These are phyloP conservation scores for Chytriomyces sp. DNA, from an alignment of 192 early-diverging fungal species.

Conservation along the genomic window DNA sequence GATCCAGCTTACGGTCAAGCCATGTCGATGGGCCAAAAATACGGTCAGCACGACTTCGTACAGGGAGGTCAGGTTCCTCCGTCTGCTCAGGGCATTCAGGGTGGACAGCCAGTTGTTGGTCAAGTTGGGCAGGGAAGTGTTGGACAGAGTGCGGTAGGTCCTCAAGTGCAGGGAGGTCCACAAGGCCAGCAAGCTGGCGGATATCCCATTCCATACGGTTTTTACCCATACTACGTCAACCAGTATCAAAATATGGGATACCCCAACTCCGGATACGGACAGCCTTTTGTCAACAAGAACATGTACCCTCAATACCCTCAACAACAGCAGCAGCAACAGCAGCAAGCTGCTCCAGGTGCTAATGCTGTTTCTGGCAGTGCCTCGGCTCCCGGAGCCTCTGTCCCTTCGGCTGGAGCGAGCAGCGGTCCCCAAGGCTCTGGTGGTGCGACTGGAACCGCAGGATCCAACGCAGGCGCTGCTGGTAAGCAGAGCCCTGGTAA, in stretches of 20 bases:
- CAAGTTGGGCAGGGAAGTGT: slow-evolving; percentile 38
- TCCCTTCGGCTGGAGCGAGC: neutral
- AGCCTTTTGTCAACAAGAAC: slow-evolving; percentile 87
- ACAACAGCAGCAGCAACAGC: slow-evolving; percentile 1
- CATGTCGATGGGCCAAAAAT: slow-evolving; percentile 29
- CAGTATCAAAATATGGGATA: slow-evolving; percentile 68
- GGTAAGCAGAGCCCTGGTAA: slow-evolving; percentile 25
- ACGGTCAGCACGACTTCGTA: slow-evolving; percentile 22
- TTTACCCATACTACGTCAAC: slow-evolving; percentile 84
- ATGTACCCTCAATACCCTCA: slow-evolving; percentile 84
- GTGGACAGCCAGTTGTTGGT: slow-evolving; percentile 29
- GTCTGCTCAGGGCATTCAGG: slow-evolving; percentile 12
- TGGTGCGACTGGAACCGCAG: neutral
- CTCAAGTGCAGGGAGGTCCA: slow-evolving; percentile 51
- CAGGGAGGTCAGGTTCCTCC: slow-evolving; percentile 4
- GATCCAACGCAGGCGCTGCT: neutral
- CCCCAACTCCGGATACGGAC: slow-evolving; percentile 82
- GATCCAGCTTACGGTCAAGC: slow-evolving; percentile 35
- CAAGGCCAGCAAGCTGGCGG: slow-evolving; percentile 52
- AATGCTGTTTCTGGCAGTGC: neutral
- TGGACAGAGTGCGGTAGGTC: slow-evolving; percentile 37
- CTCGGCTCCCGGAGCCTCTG: neutral
- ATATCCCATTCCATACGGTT: slow-evolving; percentile 73
- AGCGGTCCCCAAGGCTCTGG: neutral
- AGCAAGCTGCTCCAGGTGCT: neutral